Percentiles rank a stretch among this genome's conserved stretches.
Conservation (phyloP, 306 rosid species). For the Cicer yamashitae region DNA sequence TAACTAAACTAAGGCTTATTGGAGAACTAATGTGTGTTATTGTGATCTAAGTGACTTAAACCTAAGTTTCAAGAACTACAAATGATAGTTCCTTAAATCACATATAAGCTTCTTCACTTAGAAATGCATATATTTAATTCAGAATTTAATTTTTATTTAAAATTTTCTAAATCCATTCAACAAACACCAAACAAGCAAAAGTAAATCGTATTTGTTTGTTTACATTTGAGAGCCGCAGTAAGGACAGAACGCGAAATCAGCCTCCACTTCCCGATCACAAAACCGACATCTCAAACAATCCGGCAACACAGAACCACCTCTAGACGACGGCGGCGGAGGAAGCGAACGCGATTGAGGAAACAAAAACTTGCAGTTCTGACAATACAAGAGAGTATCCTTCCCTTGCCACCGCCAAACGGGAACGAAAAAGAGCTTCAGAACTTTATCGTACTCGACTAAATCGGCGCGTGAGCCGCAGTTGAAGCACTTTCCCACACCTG, state of each 20-base stretch:
- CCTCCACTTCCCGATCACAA: constrained; percentile 63
- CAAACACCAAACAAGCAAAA: not conserved
- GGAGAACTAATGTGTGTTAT: too few species aligned
- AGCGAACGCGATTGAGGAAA: constrained; percentile 63
- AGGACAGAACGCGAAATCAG: constrained; percentile 79
- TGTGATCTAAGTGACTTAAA: too few species aligned
- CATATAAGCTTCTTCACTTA: not conserved
- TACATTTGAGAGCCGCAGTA: constrained; percentile 73
- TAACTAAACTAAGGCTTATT: too few species aligned
- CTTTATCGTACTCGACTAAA: constrained; percentile 80
- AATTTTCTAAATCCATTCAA: not conserved
- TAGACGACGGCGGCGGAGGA: not conserved
- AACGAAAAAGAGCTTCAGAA: constrained; percentile 79
- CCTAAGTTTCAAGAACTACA: too few species aligned
- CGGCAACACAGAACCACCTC: not conserved
- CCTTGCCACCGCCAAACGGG: constrained; percentile 94
- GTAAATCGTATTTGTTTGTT: not conserved
- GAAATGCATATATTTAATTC: too few species aligned
- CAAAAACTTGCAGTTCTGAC: constrained; percentile 67
- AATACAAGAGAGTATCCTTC: constrained; percentile 63
- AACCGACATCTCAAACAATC: constrained; percentile 60
- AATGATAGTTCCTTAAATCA: too few species aligned
- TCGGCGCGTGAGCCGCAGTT: constrained; percentile 66
- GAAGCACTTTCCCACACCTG: constrained; percentile 70
- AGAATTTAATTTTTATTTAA: too few species aligned